Evolutionary conservation across 2,329 filamentous ascomycete genomes (phyloP), one percentile per base, ranked within the genome.

Genomic region (Fusarium falciforme): DNA sequence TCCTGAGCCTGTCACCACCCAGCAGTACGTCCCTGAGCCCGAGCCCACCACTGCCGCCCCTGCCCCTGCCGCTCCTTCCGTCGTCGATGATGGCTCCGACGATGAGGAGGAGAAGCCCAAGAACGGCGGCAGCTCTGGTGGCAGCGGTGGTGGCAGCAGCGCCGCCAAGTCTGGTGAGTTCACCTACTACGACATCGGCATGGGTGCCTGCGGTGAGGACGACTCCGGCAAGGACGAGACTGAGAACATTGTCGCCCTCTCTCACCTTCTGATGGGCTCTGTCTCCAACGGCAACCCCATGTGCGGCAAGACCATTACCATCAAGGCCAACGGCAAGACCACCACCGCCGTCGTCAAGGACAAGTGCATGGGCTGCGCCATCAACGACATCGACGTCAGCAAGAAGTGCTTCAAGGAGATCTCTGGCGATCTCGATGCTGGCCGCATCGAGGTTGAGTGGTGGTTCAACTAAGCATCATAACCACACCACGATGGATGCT

Each of bases 181-280:
- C 75, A 96, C 94, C 68, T 95, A 90, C 86, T 97, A 93, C 84
- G 84, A 86, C 44, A 85, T 92, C 57, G 94, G 92, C 47, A 80
- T 93, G 10, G 92, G 92, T 68, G 83, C 92, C 25, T 96, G 94
- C 79, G 93, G 93, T 63, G 82, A 81, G 40, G 88, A 90, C 74
- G 91, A 91, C 83, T 80, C 85, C 55, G 90, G 90, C 78, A 80
- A 82, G 72, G 90, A 92, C 78, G 64, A 79, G 27, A 81, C 79
- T 5, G 86, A 91, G 22, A 85, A 89, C 80, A 90, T 94, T 68
- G 90, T 96, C 66, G 94, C 94, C 68, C 85, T 97, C 62, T 89
- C 92, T 22, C 77, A 86, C 47, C 83, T 78, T 6, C 83, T 93
- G 79, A 94, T 95, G 90, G 91, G 90, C 68, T 72, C 79, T 1